Conservation (phyloP, 805 yeast genomes). For the Huiozyma sinensis region DNA sequence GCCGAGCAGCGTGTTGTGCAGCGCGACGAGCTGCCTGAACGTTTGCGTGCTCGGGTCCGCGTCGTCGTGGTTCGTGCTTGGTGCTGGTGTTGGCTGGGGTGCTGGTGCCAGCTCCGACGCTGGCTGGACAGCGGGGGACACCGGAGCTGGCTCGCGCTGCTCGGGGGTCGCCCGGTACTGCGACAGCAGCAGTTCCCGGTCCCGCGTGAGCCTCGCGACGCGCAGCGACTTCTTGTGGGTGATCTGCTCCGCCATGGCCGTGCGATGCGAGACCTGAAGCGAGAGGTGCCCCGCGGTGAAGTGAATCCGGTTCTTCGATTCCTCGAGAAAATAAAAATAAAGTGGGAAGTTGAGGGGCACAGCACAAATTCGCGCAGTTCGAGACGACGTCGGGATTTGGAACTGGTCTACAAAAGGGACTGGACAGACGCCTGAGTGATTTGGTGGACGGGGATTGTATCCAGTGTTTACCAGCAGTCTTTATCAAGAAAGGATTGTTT, state of each 20-base stretch:
- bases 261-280: no score
- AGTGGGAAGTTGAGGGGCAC: background rate
- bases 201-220: constrained; percentile 13
- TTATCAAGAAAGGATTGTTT: no score
- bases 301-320: background rate
- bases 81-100: background rate
- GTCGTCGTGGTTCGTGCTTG: background rate
- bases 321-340: background rate
- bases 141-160: background rate
- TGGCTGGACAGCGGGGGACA: no score
- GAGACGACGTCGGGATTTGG: background rate
- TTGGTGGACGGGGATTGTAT: no score
- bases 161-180: constrained; percentile 18
- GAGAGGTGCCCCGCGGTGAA: no score
- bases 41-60: constrained; percentile 2
- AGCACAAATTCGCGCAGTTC: no score
- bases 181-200: constrained; percentile 16
- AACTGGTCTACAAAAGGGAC: background rate
- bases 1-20: constrained; percentile 20
- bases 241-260: constrained; percentile 23
- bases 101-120: no score
- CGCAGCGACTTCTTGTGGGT: constrained; percentile 22
- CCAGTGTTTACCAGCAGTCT: no score
- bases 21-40: constrained; percentile 16
- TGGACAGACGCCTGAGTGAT: no score